Conservation (phyloP, 179 eudicot species). For the Amaranthus tricolor region DNA sequence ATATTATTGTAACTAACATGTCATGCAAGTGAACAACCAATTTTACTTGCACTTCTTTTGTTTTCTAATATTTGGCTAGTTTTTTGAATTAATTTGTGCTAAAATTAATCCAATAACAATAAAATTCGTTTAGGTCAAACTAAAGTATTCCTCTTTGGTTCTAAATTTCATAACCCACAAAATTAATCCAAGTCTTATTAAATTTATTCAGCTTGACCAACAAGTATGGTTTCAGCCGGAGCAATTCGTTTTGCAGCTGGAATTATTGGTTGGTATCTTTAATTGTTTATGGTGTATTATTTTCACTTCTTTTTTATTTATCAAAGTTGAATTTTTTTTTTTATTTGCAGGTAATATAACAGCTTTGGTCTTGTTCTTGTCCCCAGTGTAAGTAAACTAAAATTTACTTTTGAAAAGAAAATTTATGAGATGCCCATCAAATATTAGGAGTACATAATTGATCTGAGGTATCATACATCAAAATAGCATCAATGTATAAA, state of each 20-base stretch:
- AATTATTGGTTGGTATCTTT: constrained; percentile 28
- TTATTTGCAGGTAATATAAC: constrained; percentile 33
- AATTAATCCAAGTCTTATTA: background rate
- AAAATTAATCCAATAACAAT: background rate
- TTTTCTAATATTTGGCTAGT: background rate
- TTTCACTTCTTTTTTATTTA: background rate
- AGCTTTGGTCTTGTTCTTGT: constrained; percentile 34
- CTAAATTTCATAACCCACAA: background rate
- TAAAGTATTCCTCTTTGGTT: background rate
- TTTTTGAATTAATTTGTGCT: constrained; percentile 9
- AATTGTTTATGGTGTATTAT: background rate
- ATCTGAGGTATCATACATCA: too few relatives aligned
- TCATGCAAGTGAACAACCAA: constrained; percentile 32
- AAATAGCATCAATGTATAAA: too few relatives aligned
- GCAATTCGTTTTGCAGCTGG: constrained; percentile 36
- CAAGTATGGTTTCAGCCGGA: constrained; percentile 22
- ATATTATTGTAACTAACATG: constrained; percentile 8
- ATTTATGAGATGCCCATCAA: too few relatives aligned
- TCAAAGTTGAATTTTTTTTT: too few relatives aligned
- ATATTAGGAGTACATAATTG: too few relatives aligned
- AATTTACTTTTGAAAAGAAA: too few relatives aligned
- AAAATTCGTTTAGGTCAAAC: background rate
- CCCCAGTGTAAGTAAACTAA: constrained; percentile 33
- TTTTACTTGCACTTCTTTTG: background rate
- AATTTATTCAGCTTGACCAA: background rate